phyloP scores from a whole-genome alignment of 441 rosid genomes.

The Erodium trifolium region DNA sequence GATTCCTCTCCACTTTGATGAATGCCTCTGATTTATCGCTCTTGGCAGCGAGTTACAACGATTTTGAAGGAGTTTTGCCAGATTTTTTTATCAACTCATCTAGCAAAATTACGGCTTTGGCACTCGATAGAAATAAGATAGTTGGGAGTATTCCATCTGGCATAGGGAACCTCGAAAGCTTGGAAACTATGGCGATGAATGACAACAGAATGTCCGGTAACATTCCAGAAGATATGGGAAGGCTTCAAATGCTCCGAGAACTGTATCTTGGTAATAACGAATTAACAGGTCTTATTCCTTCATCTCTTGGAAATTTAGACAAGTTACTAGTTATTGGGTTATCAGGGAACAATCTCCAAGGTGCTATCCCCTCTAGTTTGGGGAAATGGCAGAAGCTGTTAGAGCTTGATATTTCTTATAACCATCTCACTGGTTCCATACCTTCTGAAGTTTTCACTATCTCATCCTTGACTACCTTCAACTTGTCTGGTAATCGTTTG shows the following conservation, averaged over 20 bases:
- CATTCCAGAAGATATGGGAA: constrained; percentile 9
- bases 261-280: background rate
- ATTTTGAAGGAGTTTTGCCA: constrained; percentile 22
- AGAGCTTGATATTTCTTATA: constrained; percentile 6
- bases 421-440: constrained; percentile 17
- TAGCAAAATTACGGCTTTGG: background rate
- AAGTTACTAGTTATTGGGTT: background rate
- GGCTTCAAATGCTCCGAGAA: background rate
- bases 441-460: constrained; percentile 13
- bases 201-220: background rate
- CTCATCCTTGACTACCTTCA: background rate
- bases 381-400: constrained; percentile 11
- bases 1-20: constrained; percentile 20
- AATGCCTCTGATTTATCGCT: constrained; percentile 6
- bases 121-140: background rate
- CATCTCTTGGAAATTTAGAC: constrained; percentile 15
- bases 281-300: constrained; percentile 17
- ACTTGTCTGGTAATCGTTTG: constrained; percentile 10
- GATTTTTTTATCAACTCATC: constrained; percentile 17
- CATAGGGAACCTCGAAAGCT: constrained; percentile 10
- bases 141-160: constrained; percentile 13
- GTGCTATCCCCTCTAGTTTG: constrained; percentile 16
- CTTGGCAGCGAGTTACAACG: background rate
- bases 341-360: constrained; percentile 7
- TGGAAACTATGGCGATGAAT: background rate